These are phyloP conservation scores for Dryadomyces quercus-mongolicae DNA, from an alignment of 2,329 filamentous ascomycete genomes.

Conservation along the genomic window DNA sequence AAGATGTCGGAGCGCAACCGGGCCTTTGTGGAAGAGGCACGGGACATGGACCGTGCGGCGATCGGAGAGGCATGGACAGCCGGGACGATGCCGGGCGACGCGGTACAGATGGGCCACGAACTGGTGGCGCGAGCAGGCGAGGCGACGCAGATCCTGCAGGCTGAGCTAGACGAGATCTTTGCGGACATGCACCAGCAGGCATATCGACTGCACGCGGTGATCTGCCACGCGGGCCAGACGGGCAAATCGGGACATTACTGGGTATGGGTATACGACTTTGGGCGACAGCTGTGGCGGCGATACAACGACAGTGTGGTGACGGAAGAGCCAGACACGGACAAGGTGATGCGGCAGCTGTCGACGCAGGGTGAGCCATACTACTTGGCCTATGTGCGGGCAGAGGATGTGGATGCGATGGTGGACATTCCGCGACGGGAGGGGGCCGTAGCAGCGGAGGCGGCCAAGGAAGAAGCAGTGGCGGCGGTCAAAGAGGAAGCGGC, in stretches of 20 bases:
- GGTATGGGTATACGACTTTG: constrained; percentile 91
- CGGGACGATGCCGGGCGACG: neutral
- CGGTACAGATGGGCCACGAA: neutral
- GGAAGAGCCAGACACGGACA: constrained; percentile 48
- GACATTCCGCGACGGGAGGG: constrained; percentile 12
- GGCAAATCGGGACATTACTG: constrained; percentile 80
- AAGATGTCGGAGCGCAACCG: neutral
- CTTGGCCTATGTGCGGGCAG: constrained; percentile 21
- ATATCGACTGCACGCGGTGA: constrained; percentile 82
- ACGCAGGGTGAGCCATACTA: constrained; percentile 56
- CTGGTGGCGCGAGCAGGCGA: neutral
- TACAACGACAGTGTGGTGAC: constrained; percentile 86
- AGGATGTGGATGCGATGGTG: constrained; percentile 17
- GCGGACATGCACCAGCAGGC: constrained; percentile 48
- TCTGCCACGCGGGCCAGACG: constrained; percentile 67
- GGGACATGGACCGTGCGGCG: constrained; percentile 1
- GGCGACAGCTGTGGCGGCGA: constrained; percentile 69
- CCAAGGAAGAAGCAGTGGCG: neutral
- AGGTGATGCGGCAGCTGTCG: constrained; percentile 60
- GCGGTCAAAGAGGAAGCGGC: neutral
- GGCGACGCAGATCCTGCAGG: constrained; percentile 14
- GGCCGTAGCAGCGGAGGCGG: neutral
- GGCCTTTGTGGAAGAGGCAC: constrained; percentile 2
- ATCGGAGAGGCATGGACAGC: constrained; percentile 2
- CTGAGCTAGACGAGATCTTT: constrained; percentile 41